Percentiles rank a stretch among this genome's conserved stretches.
phyloP scores from a whole-genome alignment of 129 eudicot genomes.

The Gnaphalium uliginosum region DNA sequence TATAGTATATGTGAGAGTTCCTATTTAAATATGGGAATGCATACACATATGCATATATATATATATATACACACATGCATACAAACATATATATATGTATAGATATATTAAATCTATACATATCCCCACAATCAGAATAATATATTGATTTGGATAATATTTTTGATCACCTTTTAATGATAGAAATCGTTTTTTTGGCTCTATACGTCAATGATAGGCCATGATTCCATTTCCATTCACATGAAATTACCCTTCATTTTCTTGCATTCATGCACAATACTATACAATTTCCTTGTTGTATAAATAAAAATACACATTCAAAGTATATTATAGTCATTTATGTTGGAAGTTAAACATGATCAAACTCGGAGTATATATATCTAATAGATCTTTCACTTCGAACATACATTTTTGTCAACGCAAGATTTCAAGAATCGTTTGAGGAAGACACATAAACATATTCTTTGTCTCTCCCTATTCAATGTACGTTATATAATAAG shows the following conservation, averaged over 20 bases:
- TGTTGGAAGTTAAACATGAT: too few relatives aligned
- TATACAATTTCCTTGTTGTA: neutral
- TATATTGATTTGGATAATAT: neutral
- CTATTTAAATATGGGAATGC: too few relatives aligned
- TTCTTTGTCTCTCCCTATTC: neutral
- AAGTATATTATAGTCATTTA: too few relatives aligned
- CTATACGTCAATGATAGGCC: conserved; percentile 7
- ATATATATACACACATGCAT: neutral
- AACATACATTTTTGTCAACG: neutral
- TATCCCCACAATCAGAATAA: conserved; percentile 1
- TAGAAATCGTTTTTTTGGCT: neutral
- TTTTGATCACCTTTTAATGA: neutral
- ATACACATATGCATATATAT: neutral
- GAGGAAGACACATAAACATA: conserved; percentile 2
- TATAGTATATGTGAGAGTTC: too few relatives aligned
- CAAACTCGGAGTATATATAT: neutral
- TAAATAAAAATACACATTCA: too few relatives aligned
- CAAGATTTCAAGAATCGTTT: neutral
- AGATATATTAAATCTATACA: neutral
- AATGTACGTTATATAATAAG: too few relatives aligned
- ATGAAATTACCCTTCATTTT: neutral
- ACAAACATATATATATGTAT: neutral
- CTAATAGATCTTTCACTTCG: neutral
- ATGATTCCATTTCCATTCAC: neutral
- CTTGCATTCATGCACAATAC: neutral